Evolutionary conservation across 371 early-diverging fungal species (phyloP).

Genomic region (Phascolomyces articulosus): DNA sequence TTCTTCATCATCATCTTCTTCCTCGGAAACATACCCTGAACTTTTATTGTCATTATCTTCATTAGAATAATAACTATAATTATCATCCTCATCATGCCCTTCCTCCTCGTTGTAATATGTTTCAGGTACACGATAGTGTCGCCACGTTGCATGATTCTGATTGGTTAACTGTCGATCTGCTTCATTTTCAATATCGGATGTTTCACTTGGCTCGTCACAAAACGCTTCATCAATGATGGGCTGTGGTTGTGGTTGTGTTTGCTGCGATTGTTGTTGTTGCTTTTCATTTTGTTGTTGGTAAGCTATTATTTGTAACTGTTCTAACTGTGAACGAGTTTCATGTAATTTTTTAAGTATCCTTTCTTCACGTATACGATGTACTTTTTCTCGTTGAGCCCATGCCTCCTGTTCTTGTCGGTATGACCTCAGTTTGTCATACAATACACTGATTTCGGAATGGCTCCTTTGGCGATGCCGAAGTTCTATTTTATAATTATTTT

Average conservation of each 20-base stretch:
- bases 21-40: constrained; percentile 6
- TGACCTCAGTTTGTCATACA: constrained; percentile 5
- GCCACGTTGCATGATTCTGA: background rate
- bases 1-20: background rate
- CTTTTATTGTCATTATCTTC: background rate
- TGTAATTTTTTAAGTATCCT: constrained; percentile 11
- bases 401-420: constrained; percentile 9
- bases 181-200: constrained; percentile 5
- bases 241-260: background rate
- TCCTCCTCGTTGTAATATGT: background rate
- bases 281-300: no score
- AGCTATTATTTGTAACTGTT: constrained; percentile 1
- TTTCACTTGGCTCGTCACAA: background rate
- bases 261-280: constrained; percentile 3
- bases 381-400: constrained; percentile 8
- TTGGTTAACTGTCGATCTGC: background rate
- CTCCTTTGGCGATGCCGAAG: background rate
- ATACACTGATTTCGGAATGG: constrained; percentile 2
- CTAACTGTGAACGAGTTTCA: constrained; percentile 11
- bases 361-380: constrained; percentile 9
- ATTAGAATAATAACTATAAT: background rate
- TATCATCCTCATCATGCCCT: background rate
- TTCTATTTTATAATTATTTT: background rate
- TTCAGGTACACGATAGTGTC: constrained; percentile 5
- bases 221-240: background rate